These are phyloP conservation scores for Dactylis glomerata DNA, from an alignment of 176 grass and related monocot species.

Conservation along the genomic window DNA sequence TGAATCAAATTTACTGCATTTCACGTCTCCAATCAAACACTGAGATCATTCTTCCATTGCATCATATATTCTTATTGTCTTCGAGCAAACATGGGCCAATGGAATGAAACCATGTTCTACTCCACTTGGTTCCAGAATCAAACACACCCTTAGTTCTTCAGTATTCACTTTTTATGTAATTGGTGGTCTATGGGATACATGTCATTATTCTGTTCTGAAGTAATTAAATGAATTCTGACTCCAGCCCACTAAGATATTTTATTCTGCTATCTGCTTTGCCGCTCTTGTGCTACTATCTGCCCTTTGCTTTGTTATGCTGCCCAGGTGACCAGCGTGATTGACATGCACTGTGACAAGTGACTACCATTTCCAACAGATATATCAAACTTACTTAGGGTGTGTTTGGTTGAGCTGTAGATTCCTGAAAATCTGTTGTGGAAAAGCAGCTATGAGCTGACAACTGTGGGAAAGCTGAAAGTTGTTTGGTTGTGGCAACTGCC, in stretches of 20 bases:
- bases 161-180: background rate
- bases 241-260: background rate
- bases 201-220: background rate
- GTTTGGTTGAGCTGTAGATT: too few species aligned
- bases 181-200: background rate
- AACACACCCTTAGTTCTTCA: background rate
- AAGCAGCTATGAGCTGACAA: too few species aligned
- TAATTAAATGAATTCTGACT: background rate
- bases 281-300: background rate
- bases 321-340: background rate
- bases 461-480: too few species aligned
- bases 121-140: too few species aligned
- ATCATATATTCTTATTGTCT: background rate
- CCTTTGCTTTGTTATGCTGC: background rate
- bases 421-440: too few species aligned
- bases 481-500: too few species aligned
- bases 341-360: background rate
- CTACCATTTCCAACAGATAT: background rate
- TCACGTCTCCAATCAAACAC: background rate
- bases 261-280: background rate
- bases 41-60: background rate
- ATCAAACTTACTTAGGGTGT: background rate
- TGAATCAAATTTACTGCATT: background rate
- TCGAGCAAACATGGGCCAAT: background rate
- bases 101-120: background rate